Conservation (phyloP, 495 filamentous ascomycete genomes). For the Talaromyces nanjingensis region DNA sequence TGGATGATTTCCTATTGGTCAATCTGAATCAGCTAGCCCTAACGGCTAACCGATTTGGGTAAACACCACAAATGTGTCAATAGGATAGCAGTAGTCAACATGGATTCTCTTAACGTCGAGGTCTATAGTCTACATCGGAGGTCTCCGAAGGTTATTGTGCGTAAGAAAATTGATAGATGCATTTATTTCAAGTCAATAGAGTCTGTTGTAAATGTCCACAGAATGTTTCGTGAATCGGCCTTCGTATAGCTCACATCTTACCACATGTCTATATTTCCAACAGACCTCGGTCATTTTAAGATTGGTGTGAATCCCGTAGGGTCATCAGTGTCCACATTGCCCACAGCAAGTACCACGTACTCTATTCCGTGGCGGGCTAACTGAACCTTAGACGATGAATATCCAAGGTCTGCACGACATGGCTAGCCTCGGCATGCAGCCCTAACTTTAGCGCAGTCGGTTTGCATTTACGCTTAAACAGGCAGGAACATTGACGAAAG, state of each 20-base stretch:
- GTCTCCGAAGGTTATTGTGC: neutral
- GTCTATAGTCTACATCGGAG: neutral
- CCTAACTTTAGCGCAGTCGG: neutral
- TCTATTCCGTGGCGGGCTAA: neutral
- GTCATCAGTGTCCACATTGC: neutral
- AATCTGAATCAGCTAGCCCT: neutral
- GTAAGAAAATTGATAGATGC: neutral
- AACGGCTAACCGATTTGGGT: neutral
- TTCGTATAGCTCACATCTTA: neutral
- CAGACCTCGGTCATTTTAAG: neutral
- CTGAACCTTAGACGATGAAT: neutral
- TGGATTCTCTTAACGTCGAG: neutral
- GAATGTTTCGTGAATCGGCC: neutral
- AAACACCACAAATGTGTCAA: neutral
- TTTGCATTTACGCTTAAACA: neutral
- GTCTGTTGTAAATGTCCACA: neutral
- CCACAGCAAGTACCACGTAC: neutral
- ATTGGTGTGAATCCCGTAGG: neutral
- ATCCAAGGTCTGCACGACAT: neutral
- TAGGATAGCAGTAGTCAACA: neutral
- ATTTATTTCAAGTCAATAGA: neutral
- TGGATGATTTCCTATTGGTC: neutral
- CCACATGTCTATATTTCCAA: neutral
- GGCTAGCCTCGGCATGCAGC: neutral
- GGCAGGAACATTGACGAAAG: neutral